Conservation (phyloP, 345 rosid species). For the Ceriops decandra region DNA sequence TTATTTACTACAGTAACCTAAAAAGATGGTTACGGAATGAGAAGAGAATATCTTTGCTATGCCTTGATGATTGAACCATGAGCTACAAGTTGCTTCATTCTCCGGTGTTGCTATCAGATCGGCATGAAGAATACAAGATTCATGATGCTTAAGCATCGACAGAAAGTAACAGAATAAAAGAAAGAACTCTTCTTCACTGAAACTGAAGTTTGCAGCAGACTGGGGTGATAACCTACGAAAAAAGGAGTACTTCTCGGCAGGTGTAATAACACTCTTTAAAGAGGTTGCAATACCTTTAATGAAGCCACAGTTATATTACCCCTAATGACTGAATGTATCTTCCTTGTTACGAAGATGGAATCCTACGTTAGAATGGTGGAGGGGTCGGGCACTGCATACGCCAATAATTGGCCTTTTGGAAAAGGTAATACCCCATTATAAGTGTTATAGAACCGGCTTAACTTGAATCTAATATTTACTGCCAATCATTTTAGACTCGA, state of each 20-base stretch:
- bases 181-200: slow-evolving; percentile 74
- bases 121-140: neutral
- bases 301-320: slow-evolving; percentile 70
- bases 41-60: no score
- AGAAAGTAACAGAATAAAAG: neutral
- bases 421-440: no score
- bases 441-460: no score
- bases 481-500: no score
- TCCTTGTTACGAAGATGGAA: slow-evolving; percentile 96
- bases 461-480: no score
- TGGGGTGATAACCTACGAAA: slow-evolving; percentile 60
- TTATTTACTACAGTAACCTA: neutral
- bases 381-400: no score
- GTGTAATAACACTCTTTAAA: slow-evolving; percentile 66
- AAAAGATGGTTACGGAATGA: no score
- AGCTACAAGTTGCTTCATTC: no score
- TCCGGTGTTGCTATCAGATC: no score
- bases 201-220: slow-evolving; percentile 62
- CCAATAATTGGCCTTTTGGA: no score
- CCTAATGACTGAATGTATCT: slow-evolving; percentile 83
- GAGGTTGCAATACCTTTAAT: slow-evolving; percentile 76
- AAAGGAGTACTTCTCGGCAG: slow-evolving; percentile 79
- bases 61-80: no score
- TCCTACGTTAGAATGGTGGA: no score
- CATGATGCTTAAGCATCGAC: neutral